Evolutionary conservation across 352 stramenopile species (phyloP).

Genomic region (Aphanomyces stellatus): DNA sequence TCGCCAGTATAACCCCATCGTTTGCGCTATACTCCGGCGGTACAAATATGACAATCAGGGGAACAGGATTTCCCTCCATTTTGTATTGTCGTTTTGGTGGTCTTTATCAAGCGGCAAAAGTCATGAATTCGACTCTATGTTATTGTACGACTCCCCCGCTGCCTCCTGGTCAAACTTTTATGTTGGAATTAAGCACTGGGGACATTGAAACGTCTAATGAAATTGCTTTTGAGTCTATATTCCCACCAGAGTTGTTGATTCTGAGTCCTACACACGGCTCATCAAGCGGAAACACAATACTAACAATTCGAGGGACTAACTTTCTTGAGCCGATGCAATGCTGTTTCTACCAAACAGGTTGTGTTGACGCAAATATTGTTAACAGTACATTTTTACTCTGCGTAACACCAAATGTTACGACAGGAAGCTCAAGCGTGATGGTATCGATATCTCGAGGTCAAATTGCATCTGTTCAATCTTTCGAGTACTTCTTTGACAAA

Average conservation of each 20-base stretch:
- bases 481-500: constrained; percentile 8
- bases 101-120: constrained; percentile 23
- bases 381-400: constrained; percentile 23
- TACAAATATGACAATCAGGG: constrained; percentile 22
- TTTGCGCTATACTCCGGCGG: constrained; percentile 26
- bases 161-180: neutral
- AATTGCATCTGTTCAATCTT: neutral
- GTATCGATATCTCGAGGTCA: neutral
- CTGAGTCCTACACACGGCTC: neutral
- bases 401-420: constrained; percentile 9
- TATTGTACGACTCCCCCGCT: constrained; percentile 5
- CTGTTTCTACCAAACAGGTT: neutral
- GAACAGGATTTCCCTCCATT: constrained; percentile 15
- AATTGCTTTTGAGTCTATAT: neutral
- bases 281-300: neutral
- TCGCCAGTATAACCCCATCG: constrained; percentile 24
- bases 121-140: constrained; percentile 15
- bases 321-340: neutral
- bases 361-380: constrained; percentile 6
- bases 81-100: constrained; percentile 36
- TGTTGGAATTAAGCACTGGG: neutral
- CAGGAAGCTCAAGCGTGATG: neutral
- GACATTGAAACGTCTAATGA: neutral
- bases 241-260: neutral
- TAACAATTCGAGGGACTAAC: neutral